Evolutionary conservation across 129 eudicot species (phyloP), one percentile per base, ranked within the genome.

Genomic region (Flaveria sonorensis): DNA sequence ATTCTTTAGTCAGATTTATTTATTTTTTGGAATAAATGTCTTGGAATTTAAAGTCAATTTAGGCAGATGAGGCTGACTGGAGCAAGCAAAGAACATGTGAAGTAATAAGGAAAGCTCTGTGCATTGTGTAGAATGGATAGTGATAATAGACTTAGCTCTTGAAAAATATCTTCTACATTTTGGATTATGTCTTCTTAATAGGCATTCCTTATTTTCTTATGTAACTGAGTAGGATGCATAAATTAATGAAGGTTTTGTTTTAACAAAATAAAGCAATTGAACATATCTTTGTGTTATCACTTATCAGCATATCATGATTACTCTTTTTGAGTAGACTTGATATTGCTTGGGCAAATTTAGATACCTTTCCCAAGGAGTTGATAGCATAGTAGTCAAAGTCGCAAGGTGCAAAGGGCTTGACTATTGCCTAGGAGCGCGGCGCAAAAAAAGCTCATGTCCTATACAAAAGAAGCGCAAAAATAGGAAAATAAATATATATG

Each of bases 1-100:
- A n/a, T n/a, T n/a, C 40, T 64, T 55, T 77, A 36, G 68, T 32
- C 74, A 77, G 53, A 20, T 20, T 32, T 64, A 65, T 63, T 47
- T 71, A 23, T 16, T 71, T 32, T 53, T 24, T 48, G 46, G 46
- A 24, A 2, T 10, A 5, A 12, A 70, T 48, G 42, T 16, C 32
- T 19, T 70, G 74, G 74, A 70, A 70, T 46, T 19, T 5, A 47
- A 62, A 63, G 51, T 11, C 24, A 16, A 28, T 32, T 19, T 28
- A 19, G 63, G 79, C 30, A 15, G 45, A 52, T 63, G n/a, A 32
- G 8, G 71, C 30, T 18, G 71, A 74, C 60, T 43, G 63, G n/a
- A n/a, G n/a, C n/a, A n/a, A n/a, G n/a, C n/a, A n/a, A n/a, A n/a
- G n/a, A n/a, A n/a, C n/a, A n/a, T n/a, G n/a, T n/a, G n/a, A n/a